Base-by-base conservation (phyloP, 2,329 filamentous ascomycete genomes). In the Hymenoscyphus fructigenus region DNA sequence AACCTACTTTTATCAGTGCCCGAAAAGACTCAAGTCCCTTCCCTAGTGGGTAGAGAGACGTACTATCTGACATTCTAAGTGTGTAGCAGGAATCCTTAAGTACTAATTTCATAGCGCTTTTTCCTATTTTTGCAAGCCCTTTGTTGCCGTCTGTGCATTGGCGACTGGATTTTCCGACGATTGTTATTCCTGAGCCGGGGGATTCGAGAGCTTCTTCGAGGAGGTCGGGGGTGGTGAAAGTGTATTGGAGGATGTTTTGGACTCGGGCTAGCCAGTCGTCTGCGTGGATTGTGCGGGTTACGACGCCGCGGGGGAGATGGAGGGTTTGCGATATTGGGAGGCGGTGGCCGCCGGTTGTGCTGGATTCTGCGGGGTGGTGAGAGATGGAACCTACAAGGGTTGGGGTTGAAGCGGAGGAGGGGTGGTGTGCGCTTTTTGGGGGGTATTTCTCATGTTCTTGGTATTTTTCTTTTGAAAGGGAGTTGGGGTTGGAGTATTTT, bases 141-240 rank as follows among this genome's bases (percentile, higher is more conserved):
- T 56, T 60, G 50, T 73, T 72, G 6, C 70, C 67, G 20, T 67
- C 57, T 36, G 65, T 29, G 26, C 62, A 66, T n/a, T 59, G 58
- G 14, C 69, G 50, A 28, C 61, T 56, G 10, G 59, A 65, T 28
- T 61, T 63, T 12, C 68, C 69, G 1, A 69, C 64, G 10, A 63
- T 62, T 4, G 65, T 62, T 0, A 72, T 59, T 0, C 70, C 70
- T 0, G 66, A 68, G 0, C 59, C 60, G 3, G 67, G 68, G 26
- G 62, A 68, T 34, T 72, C 69, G 26, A 71, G 60, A 14, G 69
- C 70, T 59, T 71, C 71, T 58, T 70, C 66, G 14, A 73, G 65
- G 10, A 71, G 53, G 61, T 69, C 68, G 1, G 67, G 62, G 26
- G 70, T 57, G 4, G n/a, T 15, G 44, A 73, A 70, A 1, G 59